phyloP scores from a whole-genome alignment of 305 asterid genomes.

The Fraxinus angustifolia region DNA sequence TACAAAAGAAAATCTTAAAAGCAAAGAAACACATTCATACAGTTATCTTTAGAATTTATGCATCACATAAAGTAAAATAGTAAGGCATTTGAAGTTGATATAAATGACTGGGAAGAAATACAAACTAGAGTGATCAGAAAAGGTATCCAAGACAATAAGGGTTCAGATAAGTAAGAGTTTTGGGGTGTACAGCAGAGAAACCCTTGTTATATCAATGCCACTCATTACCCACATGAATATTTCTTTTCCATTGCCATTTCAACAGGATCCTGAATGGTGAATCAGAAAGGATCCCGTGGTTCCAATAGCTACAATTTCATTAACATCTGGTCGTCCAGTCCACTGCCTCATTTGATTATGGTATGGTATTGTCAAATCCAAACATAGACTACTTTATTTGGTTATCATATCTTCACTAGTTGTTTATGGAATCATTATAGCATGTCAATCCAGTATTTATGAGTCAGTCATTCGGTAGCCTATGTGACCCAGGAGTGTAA shows the following conservation, averaged over 20 bases:
- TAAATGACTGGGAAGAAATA: neutral
- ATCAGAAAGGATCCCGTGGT: neutral
- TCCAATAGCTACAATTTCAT: neutral
- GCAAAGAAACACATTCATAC: neutral
- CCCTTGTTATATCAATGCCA: neutral
- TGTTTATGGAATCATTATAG: neutral
- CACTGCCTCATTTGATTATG: neutral
- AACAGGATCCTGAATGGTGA: neutral
- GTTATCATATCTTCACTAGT: neutral
- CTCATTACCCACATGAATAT: neutral
- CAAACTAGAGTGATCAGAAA: neutral
- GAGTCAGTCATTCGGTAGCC: neutral
- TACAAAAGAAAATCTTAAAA: conserved; percentile 9
- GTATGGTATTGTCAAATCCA: neutral
- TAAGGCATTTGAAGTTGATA: neutral
- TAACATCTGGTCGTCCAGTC: neutral
- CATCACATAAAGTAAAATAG: neutral
- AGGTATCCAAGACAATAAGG: neutral
- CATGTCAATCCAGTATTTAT: neutral
- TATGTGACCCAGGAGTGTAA: neutral
- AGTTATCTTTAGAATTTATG: neutral
- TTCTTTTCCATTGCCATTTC: neutral
- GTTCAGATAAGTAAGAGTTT: neutral
- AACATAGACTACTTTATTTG: neutral
- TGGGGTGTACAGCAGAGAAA: neutral